Conservation (phyloP, 768 basidiomycete species). For the Lactifluus subvellereus region DNA sequence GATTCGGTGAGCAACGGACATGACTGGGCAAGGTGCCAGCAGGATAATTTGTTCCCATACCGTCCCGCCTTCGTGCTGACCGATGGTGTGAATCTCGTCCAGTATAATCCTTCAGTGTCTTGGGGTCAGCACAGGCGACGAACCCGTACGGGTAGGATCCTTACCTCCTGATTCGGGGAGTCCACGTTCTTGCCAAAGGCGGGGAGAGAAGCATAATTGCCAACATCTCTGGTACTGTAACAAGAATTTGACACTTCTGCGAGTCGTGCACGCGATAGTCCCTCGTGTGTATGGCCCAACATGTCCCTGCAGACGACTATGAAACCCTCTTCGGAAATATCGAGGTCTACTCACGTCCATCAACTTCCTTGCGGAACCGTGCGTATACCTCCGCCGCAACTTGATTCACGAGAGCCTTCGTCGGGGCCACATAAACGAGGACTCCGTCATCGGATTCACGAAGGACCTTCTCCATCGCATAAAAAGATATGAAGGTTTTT, state of each 20-base stretch:
- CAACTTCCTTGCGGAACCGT: slow-evolving; percentile 52
- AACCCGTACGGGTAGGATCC: slow-evolving; percentile 4
- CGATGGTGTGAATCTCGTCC: slow-evolving; percentile 64
- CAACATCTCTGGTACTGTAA: slow-evolving; percentile 69
- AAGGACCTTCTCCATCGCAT: slow-evolving; percentile 68
- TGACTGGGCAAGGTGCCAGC: slow-evolving; percentile 64
- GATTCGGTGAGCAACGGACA: slow-evolving; percentile 38
- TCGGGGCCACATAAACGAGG: slow-evolving; percentile 68
- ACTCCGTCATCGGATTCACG: slow-evolving; percentile 59
- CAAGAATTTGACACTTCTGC: slow-evolving; percentile 63
- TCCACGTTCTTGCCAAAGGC: slow-evolving; percentile 54
- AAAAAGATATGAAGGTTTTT: slow-evolving; percentile 73
- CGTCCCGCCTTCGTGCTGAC: slow-evolving; percentile 61
- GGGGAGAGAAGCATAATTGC: slow-evolving; percentile 67
- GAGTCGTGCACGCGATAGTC: slow-evolving; percentile 59
- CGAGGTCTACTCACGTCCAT: slow-evolving; percentile 36
- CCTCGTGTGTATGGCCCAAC: slow-evolving; percentile 62
- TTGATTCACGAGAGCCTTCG: slow-evolving; percentile 68
- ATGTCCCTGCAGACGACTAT: slow-evolving; percentile 38
- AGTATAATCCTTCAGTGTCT: slow-evolving; percentile 49
- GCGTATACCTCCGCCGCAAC: slow-evolving; percentile 72
- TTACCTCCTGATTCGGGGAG: slow-evolving; percentile 54
- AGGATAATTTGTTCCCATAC: slow-evolving; percentile 75
- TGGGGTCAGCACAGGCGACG: not conserved
- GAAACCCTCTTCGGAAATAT: not conserved